Percentiles rank a stretch among this genome's conserved stretches.
Evolutionary conservation across 2,329 filamentous ascomycete genomes (phyloP).

Genomic region (Cordyceps pruinosa): DNA sequence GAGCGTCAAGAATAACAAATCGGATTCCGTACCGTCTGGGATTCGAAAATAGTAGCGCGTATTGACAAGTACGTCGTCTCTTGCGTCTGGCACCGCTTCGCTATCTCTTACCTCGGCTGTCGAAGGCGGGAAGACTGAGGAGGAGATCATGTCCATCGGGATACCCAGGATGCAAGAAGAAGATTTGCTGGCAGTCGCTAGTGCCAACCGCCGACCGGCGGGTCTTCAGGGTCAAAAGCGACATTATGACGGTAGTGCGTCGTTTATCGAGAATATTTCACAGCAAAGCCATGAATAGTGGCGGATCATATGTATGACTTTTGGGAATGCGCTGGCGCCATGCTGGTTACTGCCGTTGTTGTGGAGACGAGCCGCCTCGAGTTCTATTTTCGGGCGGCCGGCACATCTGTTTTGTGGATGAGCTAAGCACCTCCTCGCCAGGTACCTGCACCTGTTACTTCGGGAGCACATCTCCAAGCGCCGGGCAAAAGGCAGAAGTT

Average conservation of each 20-base stretch:
- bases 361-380: too few species aligned
- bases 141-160: constrained; percentile 9
- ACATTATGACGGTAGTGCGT: not conserved
- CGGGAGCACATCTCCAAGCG: too few species aligned
- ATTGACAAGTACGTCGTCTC: not conserved
- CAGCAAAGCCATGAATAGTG: not conserved
- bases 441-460: too few species aligned
- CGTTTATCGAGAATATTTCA: not conserved
- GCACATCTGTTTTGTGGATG: too few species aligned
- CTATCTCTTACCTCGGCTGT: constrained; percentile 5
- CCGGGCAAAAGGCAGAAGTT: too few species aligned
- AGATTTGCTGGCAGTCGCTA: not conserved
- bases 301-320: not conserved
- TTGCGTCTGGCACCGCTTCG: not conserved
- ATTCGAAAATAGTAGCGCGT: not conserved
- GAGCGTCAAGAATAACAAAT: not conserved
- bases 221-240: not conserved
- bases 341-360: not conserved
- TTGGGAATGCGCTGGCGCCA: not conserved
- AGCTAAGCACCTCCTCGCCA: too few species aligned
- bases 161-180: constrained; percentile 11
- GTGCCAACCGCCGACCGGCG: not conserved
- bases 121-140: constrained; percentile 10
- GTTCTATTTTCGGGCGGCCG: too few species aligned
- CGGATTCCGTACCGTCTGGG: not conserved